Percentiles rank a stretch among this genome's conserved stretches.
These are phyloP conservation scores for Solanum hybrid DNA, from an alignment of 305 asterid genomes.

Conservation along the genomic window DNA sequence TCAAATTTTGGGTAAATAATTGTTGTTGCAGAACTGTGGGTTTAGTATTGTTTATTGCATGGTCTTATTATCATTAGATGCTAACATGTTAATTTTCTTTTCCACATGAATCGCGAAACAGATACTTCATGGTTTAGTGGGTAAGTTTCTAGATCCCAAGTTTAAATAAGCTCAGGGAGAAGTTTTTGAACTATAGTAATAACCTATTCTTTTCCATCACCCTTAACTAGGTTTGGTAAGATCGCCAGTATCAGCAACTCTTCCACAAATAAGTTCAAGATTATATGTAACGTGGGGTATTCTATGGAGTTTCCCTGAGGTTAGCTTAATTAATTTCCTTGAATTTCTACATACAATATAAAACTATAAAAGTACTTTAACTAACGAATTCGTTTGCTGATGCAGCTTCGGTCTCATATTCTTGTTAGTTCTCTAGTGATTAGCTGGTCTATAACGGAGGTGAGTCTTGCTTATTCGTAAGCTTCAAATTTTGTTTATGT, in stretches of 20 bases:
- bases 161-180: background rate
- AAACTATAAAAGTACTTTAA: background rate
- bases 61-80: background rate
- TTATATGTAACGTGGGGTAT: constrained; percentile 82
- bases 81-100: background rate
- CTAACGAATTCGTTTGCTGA: constrained; percentile 1
- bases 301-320: constrained; percentile 80
- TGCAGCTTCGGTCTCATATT: constrained; percentile 43
- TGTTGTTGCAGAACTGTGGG: background rate
- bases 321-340: constrained; percentile 21
- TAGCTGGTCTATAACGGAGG: constrained; percentile 85
- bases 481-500: background rate
- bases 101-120: constrained; percentile 9
- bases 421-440: constrained; percentile 59
- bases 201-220: background rate
- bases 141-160: constrained; percentile 12
- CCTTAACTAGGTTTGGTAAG: constrained; percentile 51
- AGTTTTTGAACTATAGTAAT: background rate
- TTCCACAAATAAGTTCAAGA: constrained; percentile 81
- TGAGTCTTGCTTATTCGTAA: constrained; percentile 4
- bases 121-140: constrained; percentile 38
- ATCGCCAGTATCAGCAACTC: constrained; percentile 83
- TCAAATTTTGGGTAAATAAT: background rate
- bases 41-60: background rate
- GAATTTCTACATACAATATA: background rate